Conservation (phyloP, 495 filamentous ascomycete genomes). For the Margaritispora aquatica region DNA sequence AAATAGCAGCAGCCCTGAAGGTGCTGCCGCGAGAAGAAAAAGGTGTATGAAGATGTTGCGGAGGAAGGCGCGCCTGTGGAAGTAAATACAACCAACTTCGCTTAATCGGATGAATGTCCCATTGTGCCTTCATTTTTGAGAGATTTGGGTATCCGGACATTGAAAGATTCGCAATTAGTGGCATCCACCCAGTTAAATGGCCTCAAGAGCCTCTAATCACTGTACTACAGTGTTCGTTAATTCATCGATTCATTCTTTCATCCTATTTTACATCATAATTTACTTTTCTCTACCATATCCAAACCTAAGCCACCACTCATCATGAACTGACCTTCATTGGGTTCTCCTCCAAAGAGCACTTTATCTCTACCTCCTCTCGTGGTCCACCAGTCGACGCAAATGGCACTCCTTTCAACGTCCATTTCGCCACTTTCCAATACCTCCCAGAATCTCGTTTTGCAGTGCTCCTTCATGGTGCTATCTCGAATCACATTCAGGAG, state of each 20-base stretch:
- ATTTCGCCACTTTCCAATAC: conserved; percentile 79
- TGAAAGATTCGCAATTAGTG: neutral
- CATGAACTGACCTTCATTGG: conserved; percentile 26
- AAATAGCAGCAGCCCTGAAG: too few species aligned
- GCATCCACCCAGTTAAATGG: too few species aligned
- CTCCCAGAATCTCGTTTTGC: conserved; percentile 78
- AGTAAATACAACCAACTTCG: neutral
- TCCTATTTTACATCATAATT: conserved; percentile 10
- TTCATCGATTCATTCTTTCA: neutral
- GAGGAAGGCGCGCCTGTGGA: neutral
- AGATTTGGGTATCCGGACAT: too few species aligned
- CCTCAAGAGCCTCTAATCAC: neutral
- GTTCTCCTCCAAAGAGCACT: conserved; percentile 47
- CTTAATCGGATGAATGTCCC: neutral
- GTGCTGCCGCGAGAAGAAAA: too few species aligned
- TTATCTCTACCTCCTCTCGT: conserved; percentile 60
- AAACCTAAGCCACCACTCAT: conserved; percentile 55
- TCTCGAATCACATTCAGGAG: conserved; percentile 59
- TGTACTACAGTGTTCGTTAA: neutral
- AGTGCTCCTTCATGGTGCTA: conserved; percentile 52
- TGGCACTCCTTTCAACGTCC: conserved; percentile 77
- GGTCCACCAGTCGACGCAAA: conserved; percentile 86
- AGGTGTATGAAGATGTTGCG: too few species aligned
- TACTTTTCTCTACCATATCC: conserved; percentile 15
- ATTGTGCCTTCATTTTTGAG: neutral